phyloP scores from a whole-genome alignment of 306 rosid genomes.

The Quercus bicolor region DNA sequence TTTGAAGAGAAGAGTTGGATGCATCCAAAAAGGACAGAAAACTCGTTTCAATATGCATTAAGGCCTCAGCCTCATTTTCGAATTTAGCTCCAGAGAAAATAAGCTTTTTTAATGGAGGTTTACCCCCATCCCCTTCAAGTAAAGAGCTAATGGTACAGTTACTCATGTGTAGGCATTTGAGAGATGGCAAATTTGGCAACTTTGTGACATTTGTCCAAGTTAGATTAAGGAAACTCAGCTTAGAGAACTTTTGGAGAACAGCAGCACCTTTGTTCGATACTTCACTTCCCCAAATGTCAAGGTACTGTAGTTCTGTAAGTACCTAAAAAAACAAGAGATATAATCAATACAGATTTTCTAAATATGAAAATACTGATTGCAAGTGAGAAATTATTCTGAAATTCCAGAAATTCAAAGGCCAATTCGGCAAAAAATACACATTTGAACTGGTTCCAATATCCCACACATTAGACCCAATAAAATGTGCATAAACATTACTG shows the following conservation, averaged over 20 bases:
- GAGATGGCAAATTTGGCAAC: conserved; percentile 57
- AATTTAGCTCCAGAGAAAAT: conserved; percentile 62
- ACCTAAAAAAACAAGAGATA: conserved; percentile 35
- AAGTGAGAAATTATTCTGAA: not conserved
- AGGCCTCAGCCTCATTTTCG: conserved; percentile 49
- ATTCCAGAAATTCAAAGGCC: not conserved
- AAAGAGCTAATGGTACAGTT: conserved; percentile 67
- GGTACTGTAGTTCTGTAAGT: conserved; percentile 61
- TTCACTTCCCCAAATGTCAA: conserved; percentile 91
- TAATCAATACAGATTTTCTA: not conserved
- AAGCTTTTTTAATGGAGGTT: conserved; percentile 66
- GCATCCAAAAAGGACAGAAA: conserved; percentile 54
- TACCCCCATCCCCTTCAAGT: conserved; percentile 35
- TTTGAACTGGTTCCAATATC: not conserved
- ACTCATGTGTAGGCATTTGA: conserved; percentile 77
- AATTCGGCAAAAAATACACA: not conserved
- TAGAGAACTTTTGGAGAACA: conserved; percentile 55
- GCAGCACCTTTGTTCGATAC: conserved; percentile 69
- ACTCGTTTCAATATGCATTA: conserved; percentile 39
- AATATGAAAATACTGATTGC: not conserved
- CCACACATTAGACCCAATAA: not conserved
- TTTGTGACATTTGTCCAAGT: conserved; percentile 78
- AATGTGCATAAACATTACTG: not conserved
- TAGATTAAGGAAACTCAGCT: conserved; percentile 69
- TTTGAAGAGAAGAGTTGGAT: conserved; percentile 52